Conservation (phyloP, 2,329 filamentous ascomycete genomes). For the Fusarium ambrosium region DNA sequence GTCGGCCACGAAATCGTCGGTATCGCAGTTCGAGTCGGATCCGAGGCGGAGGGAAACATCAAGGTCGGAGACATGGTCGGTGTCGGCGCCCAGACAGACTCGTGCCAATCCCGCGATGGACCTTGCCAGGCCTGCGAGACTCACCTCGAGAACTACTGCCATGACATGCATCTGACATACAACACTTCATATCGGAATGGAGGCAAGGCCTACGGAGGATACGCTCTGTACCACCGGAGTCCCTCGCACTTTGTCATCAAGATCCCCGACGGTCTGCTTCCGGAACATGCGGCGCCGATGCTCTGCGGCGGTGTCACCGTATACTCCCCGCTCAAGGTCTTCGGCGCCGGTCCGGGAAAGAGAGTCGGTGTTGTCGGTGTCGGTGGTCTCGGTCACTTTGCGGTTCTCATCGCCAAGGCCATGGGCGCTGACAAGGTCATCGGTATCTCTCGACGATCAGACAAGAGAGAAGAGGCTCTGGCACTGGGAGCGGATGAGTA, state of each 20-base stretch:
- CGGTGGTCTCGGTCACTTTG: slow-evolving; percentile 77
- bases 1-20: slow-evolving; percentile 79
- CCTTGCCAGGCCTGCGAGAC: slow-evolving; percentile 64
- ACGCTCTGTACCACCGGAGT: slow-evolving; percentile 55
- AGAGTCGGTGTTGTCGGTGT: slow-evolving; percentile 75
- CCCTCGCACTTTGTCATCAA: slow-evolving; percentile 63
- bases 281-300: slow-evolving; percentile 78
- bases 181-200: slow-evolving; percentile 70
- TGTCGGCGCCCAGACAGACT: slow-evolving; percentile 76
- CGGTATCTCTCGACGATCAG: slow-evolving; percentile 68
- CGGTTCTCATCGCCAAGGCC: slow-evolving; percentile 75
- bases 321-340: slow-evolving; percentile 77
- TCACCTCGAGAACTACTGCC: slow-evolving; percentile 78
- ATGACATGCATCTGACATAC: slow-evolving; percentile 72
- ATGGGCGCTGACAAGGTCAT: slow-evolving; percentile 70
- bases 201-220: slow-evolving; percentile 73
- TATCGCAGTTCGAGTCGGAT: slow-evolving; percentile 67
- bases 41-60: slow-evolving; percentile 59
- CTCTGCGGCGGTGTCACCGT: slow-evolving; percentile 85
- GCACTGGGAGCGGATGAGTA: slow-evolving; percentile 69
- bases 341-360: slow-evolving; percentile 64
- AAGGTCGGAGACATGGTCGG: slow-evolving; percentile 75
- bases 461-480: slow-evolving; percentile 68
- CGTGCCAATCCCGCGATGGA: slow-evolving; percentile 72
- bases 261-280: slow-evolving; percentile 78